Conservation (phyloP, 306 rosid genomes). For the Prinsepia uniflora region DNA sequence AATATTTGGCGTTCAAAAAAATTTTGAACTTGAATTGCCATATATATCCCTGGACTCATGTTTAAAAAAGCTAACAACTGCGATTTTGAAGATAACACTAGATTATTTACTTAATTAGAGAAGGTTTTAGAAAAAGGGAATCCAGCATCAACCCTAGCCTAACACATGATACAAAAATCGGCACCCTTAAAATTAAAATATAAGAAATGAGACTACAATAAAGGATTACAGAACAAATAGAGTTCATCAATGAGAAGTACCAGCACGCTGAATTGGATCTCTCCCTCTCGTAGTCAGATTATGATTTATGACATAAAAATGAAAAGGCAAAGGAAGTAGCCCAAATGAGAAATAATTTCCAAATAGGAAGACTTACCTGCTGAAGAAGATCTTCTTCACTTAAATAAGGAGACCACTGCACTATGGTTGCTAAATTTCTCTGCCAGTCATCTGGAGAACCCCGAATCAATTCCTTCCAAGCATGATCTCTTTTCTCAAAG, state of each 20-base stretch:
- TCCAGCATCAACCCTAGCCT: background rate
- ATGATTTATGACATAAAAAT: background rate
- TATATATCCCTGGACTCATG: background rate
- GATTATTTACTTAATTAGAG: background rate
- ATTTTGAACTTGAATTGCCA: background rate
- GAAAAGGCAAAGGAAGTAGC: background rate
- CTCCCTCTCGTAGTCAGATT: background rate
- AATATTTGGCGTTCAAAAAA: background rate
- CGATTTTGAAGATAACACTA: too few species aligned
- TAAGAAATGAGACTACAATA: background rate
- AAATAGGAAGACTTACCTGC: conserved; percentile 36
- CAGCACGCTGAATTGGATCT: background rate
- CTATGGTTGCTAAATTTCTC: conserved; percentile 61
- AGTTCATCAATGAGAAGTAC: background rate
- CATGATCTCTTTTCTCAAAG: conserved; percentile 50
- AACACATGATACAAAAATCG: background rate
- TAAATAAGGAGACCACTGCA: conserved; percentile 82
- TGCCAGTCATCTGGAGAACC: conserved; percentile 60
- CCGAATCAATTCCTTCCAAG: conserved; percentile 57
- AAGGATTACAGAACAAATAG: background rate
- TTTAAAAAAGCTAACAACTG: background rate
- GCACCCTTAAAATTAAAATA: background rate
- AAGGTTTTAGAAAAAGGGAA: background rate
- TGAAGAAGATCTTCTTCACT: conserved; percentile 70
- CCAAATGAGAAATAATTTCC: background rate